Conservation (phyloP, 768 basidiomycete genomes). For the Porpolomopsis calyptriformis region DNA sequence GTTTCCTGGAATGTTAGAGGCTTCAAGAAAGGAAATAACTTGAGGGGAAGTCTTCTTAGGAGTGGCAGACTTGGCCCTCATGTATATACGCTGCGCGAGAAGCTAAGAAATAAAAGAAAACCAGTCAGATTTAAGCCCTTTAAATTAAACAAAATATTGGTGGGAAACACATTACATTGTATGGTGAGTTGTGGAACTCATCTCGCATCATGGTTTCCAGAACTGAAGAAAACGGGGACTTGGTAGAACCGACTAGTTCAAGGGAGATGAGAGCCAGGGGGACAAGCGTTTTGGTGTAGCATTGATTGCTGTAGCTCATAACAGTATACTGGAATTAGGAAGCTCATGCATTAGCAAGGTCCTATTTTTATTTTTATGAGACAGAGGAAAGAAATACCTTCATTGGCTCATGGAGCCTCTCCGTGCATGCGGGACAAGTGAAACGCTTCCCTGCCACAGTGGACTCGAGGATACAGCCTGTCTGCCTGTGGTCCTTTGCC, state of each 20-base stretch:
- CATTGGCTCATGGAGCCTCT: too few relatives aligned
- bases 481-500: not conserved
- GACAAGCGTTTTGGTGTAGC: not conserved
- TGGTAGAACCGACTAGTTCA: not conserved
- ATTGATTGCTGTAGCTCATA: not conserved
- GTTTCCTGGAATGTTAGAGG: not conserved
- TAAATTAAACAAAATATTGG: too few relatives aligned
- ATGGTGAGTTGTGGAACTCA: not conserved
- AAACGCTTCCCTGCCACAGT: not conserved
- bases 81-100: not conserved
- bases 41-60: not conserved
- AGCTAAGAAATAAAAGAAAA: not conserved
- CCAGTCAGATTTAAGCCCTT: too few relatives aligned
- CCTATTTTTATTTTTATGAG: too few relatives aligned
- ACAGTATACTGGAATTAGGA: not conserved
- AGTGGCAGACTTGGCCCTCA: not conserved
- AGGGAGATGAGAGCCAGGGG: not conserved
- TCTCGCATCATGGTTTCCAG: not conserved
- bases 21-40: not conserved
- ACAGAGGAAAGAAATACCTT: too few relatives aligned
- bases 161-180: too few relatives aligned
- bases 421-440: not conserved
- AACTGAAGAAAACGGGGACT: not conserved
- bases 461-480: not conserved
- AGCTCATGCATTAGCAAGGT: too few relatives aligned